phyloP scores from a whole-genome alignment of 495 filamentous ascomycete genomes.

The Penicillium subrubescens region DNA sequence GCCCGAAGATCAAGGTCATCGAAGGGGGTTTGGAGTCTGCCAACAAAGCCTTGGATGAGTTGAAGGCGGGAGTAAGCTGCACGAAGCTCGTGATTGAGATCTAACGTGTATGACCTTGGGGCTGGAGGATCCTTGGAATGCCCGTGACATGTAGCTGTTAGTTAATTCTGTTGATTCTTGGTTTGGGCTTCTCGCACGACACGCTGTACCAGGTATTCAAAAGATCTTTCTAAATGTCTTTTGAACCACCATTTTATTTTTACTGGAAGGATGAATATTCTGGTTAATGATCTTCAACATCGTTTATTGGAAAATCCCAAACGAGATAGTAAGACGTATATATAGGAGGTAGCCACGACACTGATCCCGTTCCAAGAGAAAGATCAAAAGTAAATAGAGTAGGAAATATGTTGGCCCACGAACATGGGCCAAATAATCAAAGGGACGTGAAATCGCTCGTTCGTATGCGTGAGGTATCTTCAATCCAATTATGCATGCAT shows the following conservation, averaged over 20 bases:
- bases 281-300: neutral
- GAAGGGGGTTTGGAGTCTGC: constrained; percentile 20
- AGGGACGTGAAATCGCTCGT: constrained; percentile 11
- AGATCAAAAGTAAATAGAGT: neutral
- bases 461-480: constrained; percentile 34
- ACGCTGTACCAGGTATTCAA: too few species aligned
- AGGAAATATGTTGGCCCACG: neutral
- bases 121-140: neutral
- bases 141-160: neutral
- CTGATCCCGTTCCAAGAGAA: neutral
- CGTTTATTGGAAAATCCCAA: neutral
- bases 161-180: too few species aligned
- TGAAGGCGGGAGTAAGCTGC: constrained; percentile 22
- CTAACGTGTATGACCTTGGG: neutral
- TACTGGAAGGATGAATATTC: too few species aligned
- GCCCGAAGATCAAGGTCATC: constrained; percentile 23
- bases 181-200: too few species aligned
- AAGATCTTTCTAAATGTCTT: too few species aligned
- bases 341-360: neutral
- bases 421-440: neutral
- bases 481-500: constrained; percentile 14
- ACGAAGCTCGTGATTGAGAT: constrained; percentile 25
- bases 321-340: neutral
- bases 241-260: too few species aligned
- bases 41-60: constrained; percentile 22